Percentiles rank a stretch among this genome's conserved stretches.
These are phyloP conservation scores for Gymnopilus junonius DNA, from an alignment of 768 basidiomycete genomes.

Conservation along the genomic window DNA sequence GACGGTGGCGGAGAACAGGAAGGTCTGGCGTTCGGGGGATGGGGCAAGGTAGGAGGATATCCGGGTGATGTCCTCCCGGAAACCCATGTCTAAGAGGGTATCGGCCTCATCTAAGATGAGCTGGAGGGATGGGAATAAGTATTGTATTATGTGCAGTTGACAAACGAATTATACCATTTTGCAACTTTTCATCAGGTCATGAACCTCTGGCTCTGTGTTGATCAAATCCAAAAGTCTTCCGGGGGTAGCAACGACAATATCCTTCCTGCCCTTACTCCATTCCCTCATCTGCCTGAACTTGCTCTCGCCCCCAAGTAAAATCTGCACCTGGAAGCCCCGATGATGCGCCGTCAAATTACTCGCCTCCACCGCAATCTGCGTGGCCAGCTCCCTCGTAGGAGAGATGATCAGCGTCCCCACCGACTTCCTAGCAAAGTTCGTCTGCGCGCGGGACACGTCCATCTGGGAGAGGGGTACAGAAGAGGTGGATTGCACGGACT, in stretches of 20 bases:
- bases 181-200: slow-evolving; percentile 53
- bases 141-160: slow-evolving; percentile 7
- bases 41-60: slow-evolving; percentile 69
- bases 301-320: slow-evolving; percentile 80
- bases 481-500: slow-evolving; percentile 9
- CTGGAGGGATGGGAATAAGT: slow-evolving; percentile 37
- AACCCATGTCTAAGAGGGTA: slow-evolving; percentile 90
- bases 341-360: slow-evolving; percentile 65
- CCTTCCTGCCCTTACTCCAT: slow-evolving; percentile 64
- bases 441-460: background rate
- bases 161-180: slow-evolving; percentile 53
- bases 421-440: slow-evolving; percentile 51
- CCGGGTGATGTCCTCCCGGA: slow-evolving; percentile 81
- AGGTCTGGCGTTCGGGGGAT: slow-evolving; percentile 76
- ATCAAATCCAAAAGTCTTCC: slow-evolving; percentile 82
- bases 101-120: slow-evolving; percentile 94
- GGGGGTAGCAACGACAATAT: slow-evolving; percentile 91
- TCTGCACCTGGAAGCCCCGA: slow-evolving; percentile 64
- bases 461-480: background rate
- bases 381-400: slow-evolving; percentile 89
- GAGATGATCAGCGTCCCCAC: slow-evolving; percentile 84
- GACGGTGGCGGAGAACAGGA: slow-evolving; percentile 91
- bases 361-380: slow-evolving; percentile 89
- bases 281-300: slow-evolving; percentile 68
- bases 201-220: slow-evolving; percentile 58